These are phyloP conservation scores for Penicillium sp. DNA, from an alignment of 2,329 filamentous ascomycete species.

Conservation along the genomic window DNA sequence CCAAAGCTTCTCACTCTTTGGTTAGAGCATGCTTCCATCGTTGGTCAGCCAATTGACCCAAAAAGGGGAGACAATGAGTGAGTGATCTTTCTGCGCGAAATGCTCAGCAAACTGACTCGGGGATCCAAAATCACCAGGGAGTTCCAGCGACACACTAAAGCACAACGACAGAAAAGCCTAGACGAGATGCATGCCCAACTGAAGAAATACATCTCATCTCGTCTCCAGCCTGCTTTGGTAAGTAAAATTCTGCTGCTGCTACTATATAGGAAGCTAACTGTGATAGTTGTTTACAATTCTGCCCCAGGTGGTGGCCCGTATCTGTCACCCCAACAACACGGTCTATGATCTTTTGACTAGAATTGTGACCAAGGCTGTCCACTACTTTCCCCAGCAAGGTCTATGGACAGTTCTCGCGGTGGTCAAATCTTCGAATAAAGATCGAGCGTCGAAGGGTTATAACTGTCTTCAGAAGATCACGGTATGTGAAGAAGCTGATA, in stretches of 20 bases:
- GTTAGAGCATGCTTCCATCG: constrained; percentile 81
- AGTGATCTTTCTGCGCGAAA: constrained; percentile 11
- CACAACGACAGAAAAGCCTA: constrained; percentile 63
- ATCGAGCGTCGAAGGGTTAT: constrained; percentile 60
- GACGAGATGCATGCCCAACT: constrained; percentile 70
- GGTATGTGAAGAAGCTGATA: constrained; percentile 21
- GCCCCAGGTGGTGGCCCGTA: constrained; percentile 92
- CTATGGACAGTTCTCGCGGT: constrained; percentile 89
- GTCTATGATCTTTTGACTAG: constrained; percentile 75
- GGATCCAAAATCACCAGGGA: constrained; percentile 28
- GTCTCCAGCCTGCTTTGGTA: constrained; percentile 49
- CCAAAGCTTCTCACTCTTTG: constrained; percentile 90
- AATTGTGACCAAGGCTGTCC: constrained; percentile 84
- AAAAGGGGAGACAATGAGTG: constrained; percentile 50
- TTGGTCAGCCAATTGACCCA: constrained; percentile 60
- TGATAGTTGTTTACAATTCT: constrained; percentile 61
- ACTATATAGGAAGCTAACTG: constrained; percentile 15
- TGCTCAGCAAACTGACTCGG: constrained; percentile 2
- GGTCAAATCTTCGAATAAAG: constrained; percentile 73
- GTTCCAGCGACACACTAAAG: constrained; percentile 49
- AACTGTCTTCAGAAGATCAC: constrained; percentile 43
- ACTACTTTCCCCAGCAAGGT: constrained; percentile 83
- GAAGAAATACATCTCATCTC: constrained; percentile 67
- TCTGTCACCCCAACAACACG: constrained; percentile 76
- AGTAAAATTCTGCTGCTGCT: constrained; percentile 4